Evolutionary conservation across 257 asterid genomes (phyloP).

Genomic region (Solanum rostratum): DNA sequence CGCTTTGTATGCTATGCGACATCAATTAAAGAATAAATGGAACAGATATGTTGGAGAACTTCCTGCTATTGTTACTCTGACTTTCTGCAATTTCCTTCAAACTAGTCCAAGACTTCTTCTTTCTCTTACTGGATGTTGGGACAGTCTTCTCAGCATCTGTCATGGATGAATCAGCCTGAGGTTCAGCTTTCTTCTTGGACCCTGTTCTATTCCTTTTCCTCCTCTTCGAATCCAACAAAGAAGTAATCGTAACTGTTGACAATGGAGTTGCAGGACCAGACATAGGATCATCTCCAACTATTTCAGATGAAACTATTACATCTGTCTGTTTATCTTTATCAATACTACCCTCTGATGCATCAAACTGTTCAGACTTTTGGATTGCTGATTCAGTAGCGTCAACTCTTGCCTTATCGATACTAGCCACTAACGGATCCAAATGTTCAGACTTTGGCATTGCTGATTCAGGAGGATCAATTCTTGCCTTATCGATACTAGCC

Average conservation of each 20-base stretch:
- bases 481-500: background rate
- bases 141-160: conserved; percentile 13
- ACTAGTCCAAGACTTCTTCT: conserved; percentile 60
- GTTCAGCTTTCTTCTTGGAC: conserved; percentile 27
- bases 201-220: conserved; percentile 43
- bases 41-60: conserved; percentile 20
- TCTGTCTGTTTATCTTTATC: background rate
- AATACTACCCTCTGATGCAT: background rate
- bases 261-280: conserved; percentile 34
- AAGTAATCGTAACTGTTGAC: background rate
- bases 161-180: conserved; percentile 9
- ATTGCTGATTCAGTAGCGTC: background rate
- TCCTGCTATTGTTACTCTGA: conserved; percentile 17
- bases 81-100: conserved; percentile 56
- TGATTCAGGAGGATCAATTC: background rate
- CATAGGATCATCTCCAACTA: conserved; percentile 12
- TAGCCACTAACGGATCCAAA: background rate
- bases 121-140: conserved; percentile 34
- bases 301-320: conserved; percentile 13
- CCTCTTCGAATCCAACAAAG: conserved; percentile 49
- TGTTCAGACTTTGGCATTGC: background rate
- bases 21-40: conserved; percentile 31
- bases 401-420: background rate
- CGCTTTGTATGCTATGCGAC: too few species aligned
- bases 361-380: background rate